phyloP scores from a whole-genome alignment of 257 asterid genomes.

The Fraxinus quadrangulata region DNA sequence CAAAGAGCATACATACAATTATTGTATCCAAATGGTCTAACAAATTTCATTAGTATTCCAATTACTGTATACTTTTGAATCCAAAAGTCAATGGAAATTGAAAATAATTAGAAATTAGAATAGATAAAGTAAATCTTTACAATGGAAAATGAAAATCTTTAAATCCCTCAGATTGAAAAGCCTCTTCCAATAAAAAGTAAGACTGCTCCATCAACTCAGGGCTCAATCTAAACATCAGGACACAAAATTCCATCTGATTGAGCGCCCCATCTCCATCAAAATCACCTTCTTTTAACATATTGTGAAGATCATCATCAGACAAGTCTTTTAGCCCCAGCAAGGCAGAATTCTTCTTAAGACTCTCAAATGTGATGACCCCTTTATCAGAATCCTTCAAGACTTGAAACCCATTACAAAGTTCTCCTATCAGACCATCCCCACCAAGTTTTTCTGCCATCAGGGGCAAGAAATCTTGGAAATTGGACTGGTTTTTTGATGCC shows the following conservation, averaged over 20 bases:
- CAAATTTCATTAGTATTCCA: not conserved
- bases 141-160: conserved; percentile 33
- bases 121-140: conserved; percentile 12
- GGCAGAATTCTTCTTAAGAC: conserved; percentile 43
- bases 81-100: conserved; percentile 16
- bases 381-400: conserved; percentile 45
- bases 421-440: conserved; percentile 51
- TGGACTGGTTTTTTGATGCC: conserved; percentile 35
- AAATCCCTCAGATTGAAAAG: conserved; percentile 41
- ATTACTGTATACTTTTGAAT: conserved; percentile 6
- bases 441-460: conserved; percentile 61
- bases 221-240: conserved; percentile 57
- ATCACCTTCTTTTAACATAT: conserved; percentile 52
- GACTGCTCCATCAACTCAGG: conserved; percentile 62
- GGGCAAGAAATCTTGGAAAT: conserved; percentile 54
- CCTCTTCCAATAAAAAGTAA: conserved; percentile 46
- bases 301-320: conserved; percentile 40
- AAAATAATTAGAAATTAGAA: conserved; percentile 21
- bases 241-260: conserved; percentile 64
- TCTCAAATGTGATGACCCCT: conserved; percentile 54
- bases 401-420: conserved; percentile 49
- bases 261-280: conserved; percentile 64
- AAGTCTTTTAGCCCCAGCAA: conserved; percentile 41
- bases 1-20: not conserved
- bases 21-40: not conserved